Conservation (phyloP, 2,329 filamentous ascomycete species). For the Drechslerella coelobrocha region DNA sequence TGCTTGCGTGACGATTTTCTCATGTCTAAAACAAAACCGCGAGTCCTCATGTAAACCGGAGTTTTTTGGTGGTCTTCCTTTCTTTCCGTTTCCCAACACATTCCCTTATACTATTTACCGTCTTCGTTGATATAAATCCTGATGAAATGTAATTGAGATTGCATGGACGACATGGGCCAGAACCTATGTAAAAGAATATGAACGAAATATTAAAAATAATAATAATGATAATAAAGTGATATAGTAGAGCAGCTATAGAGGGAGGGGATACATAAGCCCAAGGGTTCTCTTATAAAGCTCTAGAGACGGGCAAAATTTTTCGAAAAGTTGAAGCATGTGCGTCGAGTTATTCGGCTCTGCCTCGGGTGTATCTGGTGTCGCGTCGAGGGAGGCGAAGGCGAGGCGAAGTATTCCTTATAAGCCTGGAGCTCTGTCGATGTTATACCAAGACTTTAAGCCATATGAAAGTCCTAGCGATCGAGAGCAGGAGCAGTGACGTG, state of each 20-base stretch:
- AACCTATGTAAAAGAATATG: neutral
- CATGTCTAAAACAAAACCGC: conserved; percentile 45
- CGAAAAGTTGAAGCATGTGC: too few species aligned
- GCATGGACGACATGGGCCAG: conserved; percentile 6
- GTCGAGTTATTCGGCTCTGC: too few species aligned
- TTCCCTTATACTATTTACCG: neutral
- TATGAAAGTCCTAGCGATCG: too few species aligned
- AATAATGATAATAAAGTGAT: conserved; percentile 22
- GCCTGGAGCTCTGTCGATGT: too few species aligned
- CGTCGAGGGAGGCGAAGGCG: too few species aligned
- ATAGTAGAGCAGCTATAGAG: neutral
- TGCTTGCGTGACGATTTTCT: conserved; percentile 11
- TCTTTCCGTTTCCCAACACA: neutral
- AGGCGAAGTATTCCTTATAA: too few species aligned
- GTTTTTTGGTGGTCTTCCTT: conserved; percentile 29
- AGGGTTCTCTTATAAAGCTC: too few species aligned
- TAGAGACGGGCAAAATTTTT: too few species aligned
- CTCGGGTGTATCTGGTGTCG: too few species aligned
- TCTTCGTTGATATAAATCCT: conserved; percentile 21
- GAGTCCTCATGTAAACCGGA: conserved; percentile 44
- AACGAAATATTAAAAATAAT: neutral
- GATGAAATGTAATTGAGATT: conserved; percentile 27
- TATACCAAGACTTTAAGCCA: too few species aligned
- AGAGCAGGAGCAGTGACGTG: too few species aligned
- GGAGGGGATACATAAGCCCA: too few species aligned